Percentiles rank a stretch among this genome's conserved stretches.
phyloP scores from a whole-genome alignment of 108 stramenopile species.

The Cyclotella sp. region DNA sequence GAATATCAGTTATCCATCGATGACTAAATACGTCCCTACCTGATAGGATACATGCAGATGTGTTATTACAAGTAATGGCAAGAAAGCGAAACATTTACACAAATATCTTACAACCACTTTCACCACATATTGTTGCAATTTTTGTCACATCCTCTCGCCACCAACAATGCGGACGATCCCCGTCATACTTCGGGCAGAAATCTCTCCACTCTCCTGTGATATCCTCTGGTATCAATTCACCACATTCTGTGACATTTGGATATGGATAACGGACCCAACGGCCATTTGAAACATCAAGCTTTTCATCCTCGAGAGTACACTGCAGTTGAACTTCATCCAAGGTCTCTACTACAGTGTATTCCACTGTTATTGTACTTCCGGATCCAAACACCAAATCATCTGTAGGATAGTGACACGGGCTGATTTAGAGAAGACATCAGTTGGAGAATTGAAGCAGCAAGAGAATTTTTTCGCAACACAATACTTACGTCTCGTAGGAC shows the following conservation, averaged over 20 bases:
- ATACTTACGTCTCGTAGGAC: constrained; percentile 32
- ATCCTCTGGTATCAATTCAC: neutral
- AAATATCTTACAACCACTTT: constrained; percentile 18
- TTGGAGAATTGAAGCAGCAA: neutral
- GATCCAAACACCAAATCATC: constrained; percentile 41
- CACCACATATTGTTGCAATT: constrained; percentile 27
- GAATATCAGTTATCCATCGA: constrained; percentile 31
- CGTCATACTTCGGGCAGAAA: constrained; percentile 13
- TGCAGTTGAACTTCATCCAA: neutral
- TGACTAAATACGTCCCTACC: constrained; percentile 6
- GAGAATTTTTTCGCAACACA: neutral
- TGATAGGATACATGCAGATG: no score
- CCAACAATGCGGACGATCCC: constrained; percentile 33
- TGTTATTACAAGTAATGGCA: no score
- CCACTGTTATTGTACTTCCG: constrained; percentile 25
- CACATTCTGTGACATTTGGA: constrained; percentile 30
- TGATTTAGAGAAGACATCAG: constrained; percentile 5
- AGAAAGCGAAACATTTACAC: no score
- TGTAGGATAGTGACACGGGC: constrained; percentile 39
- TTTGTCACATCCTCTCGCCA: constrained; percentile 53
- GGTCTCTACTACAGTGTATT: neutral
- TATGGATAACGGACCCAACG: constrained; percentile 39
- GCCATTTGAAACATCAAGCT: constrained; percentile 31
- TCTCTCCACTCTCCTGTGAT: neutral
- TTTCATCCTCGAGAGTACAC: constrained; percentile 32